Conservation (phyloP, 169 alveolate genomes). For the Cryptosporidium viatorum region DNA sequence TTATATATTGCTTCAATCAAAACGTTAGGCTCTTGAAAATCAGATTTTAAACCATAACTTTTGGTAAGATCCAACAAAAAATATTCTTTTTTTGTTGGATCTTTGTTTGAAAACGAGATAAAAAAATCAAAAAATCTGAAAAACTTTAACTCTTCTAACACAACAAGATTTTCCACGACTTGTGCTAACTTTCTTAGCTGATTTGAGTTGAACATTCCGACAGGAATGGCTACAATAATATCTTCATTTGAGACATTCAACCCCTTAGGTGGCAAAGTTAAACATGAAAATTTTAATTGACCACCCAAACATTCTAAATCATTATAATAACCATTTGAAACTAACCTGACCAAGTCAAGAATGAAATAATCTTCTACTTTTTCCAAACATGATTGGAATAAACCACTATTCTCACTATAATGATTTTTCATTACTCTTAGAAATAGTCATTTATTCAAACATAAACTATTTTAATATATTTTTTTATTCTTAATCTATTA, state of each 20-base stretch:
- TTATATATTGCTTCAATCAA: neutral
- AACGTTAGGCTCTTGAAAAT: neutral
- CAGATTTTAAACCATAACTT: neutral
- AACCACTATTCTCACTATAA: conserved; percentile 9
- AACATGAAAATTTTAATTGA: conserved; percentile 30
- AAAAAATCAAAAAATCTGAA: conserved; percentile 54
- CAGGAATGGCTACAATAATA: conserved; percentile 40
- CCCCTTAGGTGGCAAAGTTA: conserved; percentile 20
- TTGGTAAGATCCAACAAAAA: conserved; percentile 10
- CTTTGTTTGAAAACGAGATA: conserved; percentile 4
- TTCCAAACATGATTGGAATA: conserved; percentile 29
- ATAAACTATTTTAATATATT: neutral
- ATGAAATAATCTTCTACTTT: conserved; percentile 35
- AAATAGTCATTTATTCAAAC: neutral
- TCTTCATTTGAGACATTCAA: conserved; percentile 19
- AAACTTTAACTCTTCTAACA: conserved; percentile 34
- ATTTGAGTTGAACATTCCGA: conserved; percentile 17
- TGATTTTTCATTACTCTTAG: conserved; percentile 11
- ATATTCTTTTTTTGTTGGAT: conserved; percentile 10
- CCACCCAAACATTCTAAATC: conserved; percentile 26
- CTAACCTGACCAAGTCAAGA: conserved; percentile 4
- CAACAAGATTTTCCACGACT: conserved; percentile 17
- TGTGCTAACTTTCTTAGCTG: conserved; percentile 47
- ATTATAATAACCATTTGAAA: conserved; percentile 7
- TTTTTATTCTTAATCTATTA: neutral